Base-by-base conservation (phyloP, 1,139 yeast species). In the Pichia sp. region DNA sequence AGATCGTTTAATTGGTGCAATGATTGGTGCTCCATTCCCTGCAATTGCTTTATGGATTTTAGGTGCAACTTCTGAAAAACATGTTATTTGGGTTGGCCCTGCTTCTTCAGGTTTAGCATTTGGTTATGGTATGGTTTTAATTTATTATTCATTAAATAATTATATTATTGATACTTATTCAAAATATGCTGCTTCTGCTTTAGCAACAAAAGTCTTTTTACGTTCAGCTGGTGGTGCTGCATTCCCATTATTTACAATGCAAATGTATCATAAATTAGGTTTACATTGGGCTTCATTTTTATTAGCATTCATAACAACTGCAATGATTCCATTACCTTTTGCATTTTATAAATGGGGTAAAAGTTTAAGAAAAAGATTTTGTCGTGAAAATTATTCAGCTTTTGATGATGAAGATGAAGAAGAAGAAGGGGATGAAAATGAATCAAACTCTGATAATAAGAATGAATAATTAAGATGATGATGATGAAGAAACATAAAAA, bases 81-180 rank as follows among this genome's bases (percentile, higher is more conserved):
- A 80, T 54, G 74, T 87, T 52, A 81, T 87, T 49, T 87, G 96
- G 95, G 96, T 89, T 35, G 96, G 95, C 26, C 96, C 96, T 16
- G 94, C 96, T 7, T 84, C 95, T 26, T 75, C 95, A 2, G 96
- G 96, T 51, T 64, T 87, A 41, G 87, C 94, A 0, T 87, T 87
- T 62, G 96, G 96, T 31, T 87, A 78, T 59, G 96, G 96, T 50
- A 86, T 87, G 95, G 95, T 87, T 46, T 70, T 87, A 58, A 81
- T 87, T 59, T 87, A 87, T 65, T 86, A 87, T 62, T 84, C 95
- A 2, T 73, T 87, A 60, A 87, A 87, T 68, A 87, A 87, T 66
- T 87, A 87, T 64, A 86, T 87, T 64, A 84, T 87, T 61, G 96
- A 87, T 64, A 81, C 94, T 29, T 87, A 86, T 63, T 85, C 87